Evolutionary conservation across 768 basidiomycete genomes (phyloP), one percentile per base, ranked within the genome.

Genomic region (Pleurotus giganteus): DNA sequence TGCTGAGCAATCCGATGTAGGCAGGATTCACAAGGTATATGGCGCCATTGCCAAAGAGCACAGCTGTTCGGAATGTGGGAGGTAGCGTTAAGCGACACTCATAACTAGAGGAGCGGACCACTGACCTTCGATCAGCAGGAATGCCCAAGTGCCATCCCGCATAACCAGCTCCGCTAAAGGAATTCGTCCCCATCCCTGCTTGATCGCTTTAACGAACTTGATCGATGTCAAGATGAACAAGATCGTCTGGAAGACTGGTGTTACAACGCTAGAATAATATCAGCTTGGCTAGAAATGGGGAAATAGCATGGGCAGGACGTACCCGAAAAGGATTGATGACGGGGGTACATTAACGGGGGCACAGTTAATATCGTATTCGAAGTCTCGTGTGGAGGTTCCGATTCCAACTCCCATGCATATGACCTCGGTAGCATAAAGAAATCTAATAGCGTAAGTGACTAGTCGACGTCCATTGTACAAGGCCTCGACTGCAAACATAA

Each of bases 261-360:
- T 47, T n/a, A 47, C 27, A 21, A 23, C 47, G 27, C 29, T 34
- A 21, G 29, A n/a, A n/a, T n/a, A n/a, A n/a, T n/a, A n/a, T n/a
- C n/a, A n/a, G n/a, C n/a, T n/a, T n/a, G n/a, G n/a, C n/a, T 2
- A 31, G 26, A 6, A 23, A 19, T 7, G n/a, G n/a, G n/a, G 29
- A 15, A 7, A n/a, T n/a, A n/a, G n/a, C n/a, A 29, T 34, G 32
- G 11, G 44, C 67, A 52, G 56, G n/a, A n/a, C n/a, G n/a, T n/a
- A 74, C 74, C 63, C 70, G 21, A 67, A 72, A 28, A 76, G 60
- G 12, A 69, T 59, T 4, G 74, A 49, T 23, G 58, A 60, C 7
- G 44, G 46, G 2, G 74, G 71, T 24, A 63, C 57, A n/a, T 57
- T 27, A 2, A 63, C 61, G 21, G 24, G 17, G 4, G 12, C 37